Base-by-base conservation (phyloP, 139 green algal species). In the Yamagishiella unicocca region DNA sequence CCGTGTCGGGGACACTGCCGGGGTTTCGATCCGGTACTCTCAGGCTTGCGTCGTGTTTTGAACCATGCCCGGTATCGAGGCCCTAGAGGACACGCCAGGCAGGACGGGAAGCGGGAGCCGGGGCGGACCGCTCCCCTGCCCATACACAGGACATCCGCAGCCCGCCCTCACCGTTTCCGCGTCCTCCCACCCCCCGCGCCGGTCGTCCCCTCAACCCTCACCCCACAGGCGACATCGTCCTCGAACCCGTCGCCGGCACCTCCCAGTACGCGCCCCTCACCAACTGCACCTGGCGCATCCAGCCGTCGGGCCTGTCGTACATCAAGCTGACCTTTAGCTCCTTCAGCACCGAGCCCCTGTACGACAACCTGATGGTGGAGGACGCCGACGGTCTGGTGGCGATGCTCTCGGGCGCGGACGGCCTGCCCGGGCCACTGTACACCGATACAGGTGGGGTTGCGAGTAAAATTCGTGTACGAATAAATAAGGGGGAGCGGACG, bases 321-420 rank as follows among this genome's bases (percentile, higher is more conserved):
- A 90, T 92, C 81, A 53, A 43, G 6, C 42, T 92, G 21, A 38
- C 46, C 37, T 89, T 92, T 42, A 50, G 37, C 4, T 46, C 24
- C 9, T 90, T 90, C 62, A 46, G 54, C 19, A 90, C 85, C 1
- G 89, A 92, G 76, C 31, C 53, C 0, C 27, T 89, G 81, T 92
- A 92, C 62, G 89, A 92, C 73, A 71, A 82, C 1, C 38, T 90
- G 22, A 71, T 78, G 45, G 45, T 81, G 54, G 42, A 90, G 89
- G 89, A 92, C 67, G 62, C 66, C n/a, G 89, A 90, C 31, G 89
- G 89, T 17, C 43, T 90, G 46, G 83, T 92, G 42, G 89, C 80
- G n/a, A 74, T 90, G 29, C 84, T 83, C 2, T 29, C 31, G 25
- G 64, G 64, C 21, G 33, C 29, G 53, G 50, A 35, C 42, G 42